phyloP scores from a whole-genome alignment of 768 basidiomycete species.

The Macrolepiota fuliginosa region DNA sequence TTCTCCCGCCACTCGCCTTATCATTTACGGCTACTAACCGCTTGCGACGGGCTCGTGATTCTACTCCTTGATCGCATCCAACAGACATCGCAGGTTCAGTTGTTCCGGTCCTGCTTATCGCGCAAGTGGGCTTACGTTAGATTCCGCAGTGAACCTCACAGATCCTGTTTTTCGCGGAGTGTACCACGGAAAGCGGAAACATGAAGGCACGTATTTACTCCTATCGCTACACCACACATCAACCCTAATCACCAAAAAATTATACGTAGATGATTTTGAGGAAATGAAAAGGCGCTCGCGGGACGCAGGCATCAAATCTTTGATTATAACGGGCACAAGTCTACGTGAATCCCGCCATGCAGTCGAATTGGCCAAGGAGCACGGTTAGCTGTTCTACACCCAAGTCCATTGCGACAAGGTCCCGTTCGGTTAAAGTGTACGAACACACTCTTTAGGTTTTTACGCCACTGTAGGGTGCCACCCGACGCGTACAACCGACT shows the following conservation, averaged over 20 bases:
- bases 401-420: neutral
- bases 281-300: constrained; percentile 54
- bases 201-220: constrained; percentile 35
- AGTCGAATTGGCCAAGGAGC: constrained; percentile 54
- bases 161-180: constrained; percentile 56
- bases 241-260: neutral
- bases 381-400: constrained; percentile 33
- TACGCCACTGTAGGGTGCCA: constrained; percentile 81
- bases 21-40: neutral
- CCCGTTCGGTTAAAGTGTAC: neutral
- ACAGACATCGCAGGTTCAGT: neutral
- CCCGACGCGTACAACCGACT: constrained; percentile 72
- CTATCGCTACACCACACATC: neutral
- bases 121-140: neutral
- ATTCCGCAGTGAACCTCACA: constrained; percentile 33
- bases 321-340: constrained; percentile 78
- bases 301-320: constrained; percentile 59
- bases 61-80: neutral
- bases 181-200: constrained; percentile 47
- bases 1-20: neutral
- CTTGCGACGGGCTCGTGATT: neutral
- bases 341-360: constrained; percentile 62
- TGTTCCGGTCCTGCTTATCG: neutral
- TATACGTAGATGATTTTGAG: constrained; percentile 55
- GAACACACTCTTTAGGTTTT: constrained; percentile 36